These are phyloP conservation scores for Pyracantha coccinea DNA, from an alignment of 331 rosid species.

Conservation along the genomic window DNA sequence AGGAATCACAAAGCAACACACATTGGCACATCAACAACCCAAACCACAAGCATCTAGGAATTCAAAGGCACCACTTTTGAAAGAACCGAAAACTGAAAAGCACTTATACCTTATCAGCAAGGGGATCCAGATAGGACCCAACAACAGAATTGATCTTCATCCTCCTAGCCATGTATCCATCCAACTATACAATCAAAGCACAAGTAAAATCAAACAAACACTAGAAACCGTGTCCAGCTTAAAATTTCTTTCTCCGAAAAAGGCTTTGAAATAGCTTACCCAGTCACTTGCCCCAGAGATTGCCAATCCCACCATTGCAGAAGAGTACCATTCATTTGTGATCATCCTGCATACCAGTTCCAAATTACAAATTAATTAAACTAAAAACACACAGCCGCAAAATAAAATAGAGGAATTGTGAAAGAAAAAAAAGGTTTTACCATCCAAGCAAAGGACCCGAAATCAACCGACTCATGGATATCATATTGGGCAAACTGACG, in stretches of 20 bases:
- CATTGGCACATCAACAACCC: background rate
- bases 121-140: slow-evolving; percentile 96
- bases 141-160: slow-evolving; percentile 91
- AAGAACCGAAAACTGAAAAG: background rate
- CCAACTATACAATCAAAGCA: slow-evolving; percentile 44
- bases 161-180: slow-evolving; percentile 83
- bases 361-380: background rate
- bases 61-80: background rate
- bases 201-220: background rate
- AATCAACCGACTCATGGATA: slow-evolving; percentile 53
- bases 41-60: slow-evolving; percentile 1
- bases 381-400: background rate
- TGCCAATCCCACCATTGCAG: slow-evolving; percentile 70
- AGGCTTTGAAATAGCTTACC: slow-evolving; percentile 35
- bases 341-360: slow-evolving; percentile 55
- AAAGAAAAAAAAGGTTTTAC: slow-evolving; percentile 17
- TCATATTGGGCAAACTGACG: slow-evolving; percentile 63
- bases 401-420: background rate
- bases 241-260: background rate
- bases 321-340: slow-evolving; percentile 58
- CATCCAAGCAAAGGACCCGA: slow-evolving; percentile 97
- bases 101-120: slow-evolving; percentile 77
- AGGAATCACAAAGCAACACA: background rate
- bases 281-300: slow-evolving; percentile 83
- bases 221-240: background rate